These are phyloP conservation scores for Lachancea thermotolerans DNA, from an alignment of 805 yeast species.

Conservation along the genomic window DNA sequence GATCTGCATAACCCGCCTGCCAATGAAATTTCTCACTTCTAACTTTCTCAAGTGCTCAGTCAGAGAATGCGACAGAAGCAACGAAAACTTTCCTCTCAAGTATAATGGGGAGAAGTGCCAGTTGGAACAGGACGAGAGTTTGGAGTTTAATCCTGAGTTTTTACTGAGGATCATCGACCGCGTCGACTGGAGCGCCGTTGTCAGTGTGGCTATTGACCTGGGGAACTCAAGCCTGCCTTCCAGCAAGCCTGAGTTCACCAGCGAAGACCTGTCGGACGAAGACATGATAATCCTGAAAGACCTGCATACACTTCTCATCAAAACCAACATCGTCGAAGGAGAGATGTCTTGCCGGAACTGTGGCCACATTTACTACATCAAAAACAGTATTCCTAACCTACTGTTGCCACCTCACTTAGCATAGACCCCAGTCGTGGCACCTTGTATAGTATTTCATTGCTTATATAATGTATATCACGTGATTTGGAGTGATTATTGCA, in stretches of 20 bases:
- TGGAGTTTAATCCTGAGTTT: constrained; percentile 79
- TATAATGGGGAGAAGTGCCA: constrained; percentile 52
- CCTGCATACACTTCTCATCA: constrained; percentile 70
- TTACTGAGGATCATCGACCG: constrained; percentile 68
- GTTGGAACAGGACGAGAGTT: constrained; percentile 62
- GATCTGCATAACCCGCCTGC: background rate
- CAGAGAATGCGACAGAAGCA: constrained; percentile 66
- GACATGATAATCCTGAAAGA: constrained; percentile 52
- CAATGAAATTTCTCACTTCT: constrained; percentile 90
- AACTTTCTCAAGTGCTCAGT: constrained; percentile 94
- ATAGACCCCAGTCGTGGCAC: constrained; percentile 8
- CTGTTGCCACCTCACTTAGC: constrained; percentile 92
- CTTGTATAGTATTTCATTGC: too few species aligned
- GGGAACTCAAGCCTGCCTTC: constrained; percentile 59
- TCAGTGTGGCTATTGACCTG: constrained; percentile 67
- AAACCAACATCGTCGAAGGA: constrained; percentile 83
- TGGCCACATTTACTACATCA: constrained; percentile 79
- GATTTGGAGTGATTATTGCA: background rate
- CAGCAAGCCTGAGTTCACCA: constrained; percentile 46
- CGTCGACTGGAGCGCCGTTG: constrained; percentile 81
- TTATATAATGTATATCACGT: background rate
- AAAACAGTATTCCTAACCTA: constrained; percentile 90
- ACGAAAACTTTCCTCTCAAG: constrained; percentile 73
- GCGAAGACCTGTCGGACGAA: constrained; percentile 35
- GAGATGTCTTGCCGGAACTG: constrained; percentile 85